Percentiles rank a stretch among this genome's conserved stretches.
Conservation (phyloP, 108 stramenopile genomes). For the Chaetoceros tenuissimus region DNA sequence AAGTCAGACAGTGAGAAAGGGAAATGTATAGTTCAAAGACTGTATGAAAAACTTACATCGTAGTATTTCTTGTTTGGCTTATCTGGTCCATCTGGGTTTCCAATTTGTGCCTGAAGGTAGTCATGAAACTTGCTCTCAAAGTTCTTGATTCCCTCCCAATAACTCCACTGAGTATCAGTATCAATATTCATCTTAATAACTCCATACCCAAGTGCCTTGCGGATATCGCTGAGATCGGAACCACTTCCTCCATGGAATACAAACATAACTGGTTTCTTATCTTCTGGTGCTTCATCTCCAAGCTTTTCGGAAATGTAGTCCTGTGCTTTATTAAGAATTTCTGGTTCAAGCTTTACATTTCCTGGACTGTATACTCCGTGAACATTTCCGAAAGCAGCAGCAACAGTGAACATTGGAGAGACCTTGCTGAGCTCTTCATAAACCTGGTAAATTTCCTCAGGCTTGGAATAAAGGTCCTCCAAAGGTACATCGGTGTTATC, state of each 20-base stretch:
- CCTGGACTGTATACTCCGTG: slow-evolving; percentile 93
- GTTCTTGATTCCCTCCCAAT: slow-evolving; percentile 77
- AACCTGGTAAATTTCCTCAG: slow-evolving; percentile 79
- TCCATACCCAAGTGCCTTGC: slow-evolving; percentile 69
- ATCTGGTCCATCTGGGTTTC: slow-evolving; percentile 90
- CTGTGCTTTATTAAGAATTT: slow-evolving; percentile 78
- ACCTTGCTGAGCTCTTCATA: slow-evolving; percentile 61
- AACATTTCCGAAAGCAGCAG: slow-evolving; percentile 92
- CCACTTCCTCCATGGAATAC: slow-evolving; percentile 94
- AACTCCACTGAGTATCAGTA: slow-evolving; percentile 95
- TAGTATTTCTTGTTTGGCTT: slow-evolving; percentile 98
- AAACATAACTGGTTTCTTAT: slow-evolving; percentile 78
- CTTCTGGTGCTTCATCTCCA: slow-evolving; percentile 60
- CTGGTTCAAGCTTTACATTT: slow-evolving; percentile 84
- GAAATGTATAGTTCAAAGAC: background rate
- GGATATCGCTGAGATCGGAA: slow-evolving; percentile 73
- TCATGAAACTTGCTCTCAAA: slow-evolving; percentile 72
- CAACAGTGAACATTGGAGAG: slow-evolving; percentile 80
- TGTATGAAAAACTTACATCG: slow-evolving; percentile 47
- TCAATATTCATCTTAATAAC: slow-evolving; percentile 97
- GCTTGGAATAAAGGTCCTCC: slow-evolving; percentile 87
- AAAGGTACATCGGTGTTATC: slow-evolving; percentile 78
- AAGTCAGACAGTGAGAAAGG: slow-evolving; percentile 2
- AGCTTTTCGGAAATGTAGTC: slow-evolving; percentile 79
- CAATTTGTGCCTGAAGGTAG: slow-evolving; percentile 87